Conservation (phyloP, 768 basidiomycete species). For the Pleurotus pulmonarius region DNA sequence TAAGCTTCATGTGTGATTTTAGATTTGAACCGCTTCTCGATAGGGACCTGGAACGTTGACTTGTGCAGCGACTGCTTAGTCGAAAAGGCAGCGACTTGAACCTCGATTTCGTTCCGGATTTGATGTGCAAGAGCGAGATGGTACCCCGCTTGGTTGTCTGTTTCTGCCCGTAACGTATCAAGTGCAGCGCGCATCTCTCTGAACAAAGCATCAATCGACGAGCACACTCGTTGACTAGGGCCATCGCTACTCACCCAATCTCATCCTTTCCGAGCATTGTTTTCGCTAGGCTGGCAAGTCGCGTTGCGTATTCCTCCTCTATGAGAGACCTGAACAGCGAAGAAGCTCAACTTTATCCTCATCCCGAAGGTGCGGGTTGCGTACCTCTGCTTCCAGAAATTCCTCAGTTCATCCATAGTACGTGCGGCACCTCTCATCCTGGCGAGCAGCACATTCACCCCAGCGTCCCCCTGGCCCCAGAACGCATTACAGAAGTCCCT, state of each 20-base stretch:
- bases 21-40: constrained; percentile 89
- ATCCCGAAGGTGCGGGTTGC: constrained; percentile 16
- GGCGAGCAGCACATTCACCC: constrained; percentile 88
- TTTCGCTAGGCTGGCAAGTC: constrained; percentile 76
- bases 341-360: not conserved
- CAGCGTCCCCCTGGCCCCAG: constrained; percentile 86
- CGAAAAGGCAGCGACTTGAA: constrained; percentile 54
- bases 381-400: constrained; percentile 93
- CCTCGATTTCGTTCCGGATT: constrained; percentile 74
- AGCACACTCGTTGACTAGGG: not conserved
- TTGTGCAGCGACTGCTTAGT: constrained; percentile 67
- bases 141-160: constrained; percentile 72
- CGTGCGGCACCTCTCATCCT: constrained; percentile 84
- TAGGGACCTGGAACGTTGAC: constrained; percentile 64
- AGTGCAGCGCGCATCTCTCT: constrained; percentile 82
- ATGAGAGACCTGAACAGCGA: constrained; percentile 61
- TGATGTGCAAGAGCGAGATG: constrained; percentile 75
- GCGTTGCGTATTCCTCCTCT: constrained; percentile 94
- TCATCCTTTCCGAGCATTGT: constrained; percentile 79
- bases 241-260: constrained; percentile 68
- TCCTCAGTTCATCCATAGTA: constrained; percentile 85
- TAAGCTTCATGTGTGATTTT: constrained; percentile 86
- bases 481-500: constrained; percentile 96
- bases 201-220: constrained; percentile 6
- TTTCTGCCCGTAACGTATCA: constrained; percentile 77